Evolutionary conservation across 2,329 filamentous ascomycete species (phyloP), one percentile per base, ranked within the genome.

Genomic region (Epichloe typhina): DNA sequence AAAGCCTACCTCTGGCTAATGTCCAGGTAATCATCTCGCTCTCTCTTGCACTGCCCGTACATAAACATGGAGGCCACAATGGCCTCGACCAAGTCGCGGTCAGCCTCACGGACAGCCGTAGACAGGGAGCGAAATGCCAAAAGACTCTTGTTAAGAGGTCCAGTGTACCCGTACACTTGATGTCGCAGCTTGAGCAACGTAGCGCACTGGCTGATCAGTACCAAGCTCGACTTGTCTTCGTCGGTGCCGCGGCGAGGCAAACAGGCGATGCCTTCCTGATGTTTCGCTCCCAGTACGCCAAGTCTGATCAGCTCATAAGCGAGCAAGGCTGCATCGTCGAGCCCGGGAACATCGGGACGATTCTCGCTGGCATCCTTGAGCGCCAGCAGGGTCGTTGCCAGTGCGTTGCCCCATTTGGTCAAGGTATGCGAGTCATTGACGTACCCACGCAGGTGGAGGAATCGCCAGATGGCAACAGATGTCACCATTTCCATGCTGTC

Each of bases 361-460:
- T 70, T 69, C 52, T 71, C 69, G 43, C 71, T 69, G 12, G 72
- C 73, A 43, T 79, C 76, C 55, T 80, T 70, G 21, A 90, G 68
- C 8, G 75, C 70, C 51, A 82, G 72, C 26, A 95, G 69, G 3
- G 86, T 83, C 33, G 79, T 78, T 33, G 82, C 81, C 39, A 97
- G 73, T 19, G 87, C 87, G 59, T 83, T 81, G 15, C 91, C 93
- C 88, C 89, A 95, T 8, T 73, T 69, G 8, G 90, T 95, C 54
- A 96, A 75, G 53, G 83, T 79, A 66, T 97, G 91, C 46, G 79
- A 73, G 47, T 82, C 75, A 58, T 93, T 80, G 45, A 95, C 75
- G 61, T 96, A 98, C 23, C 84, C 89, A 53, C 90, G 82, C 46
- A 97, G 75, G 62, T 95, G 88, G 21, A 98, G 75, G 67, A 96